Evolutionary conservation across 2,329 filamentous ascomycete genomes (phyloP).

Genomic region (Colletotrichum sp.): DNA sequence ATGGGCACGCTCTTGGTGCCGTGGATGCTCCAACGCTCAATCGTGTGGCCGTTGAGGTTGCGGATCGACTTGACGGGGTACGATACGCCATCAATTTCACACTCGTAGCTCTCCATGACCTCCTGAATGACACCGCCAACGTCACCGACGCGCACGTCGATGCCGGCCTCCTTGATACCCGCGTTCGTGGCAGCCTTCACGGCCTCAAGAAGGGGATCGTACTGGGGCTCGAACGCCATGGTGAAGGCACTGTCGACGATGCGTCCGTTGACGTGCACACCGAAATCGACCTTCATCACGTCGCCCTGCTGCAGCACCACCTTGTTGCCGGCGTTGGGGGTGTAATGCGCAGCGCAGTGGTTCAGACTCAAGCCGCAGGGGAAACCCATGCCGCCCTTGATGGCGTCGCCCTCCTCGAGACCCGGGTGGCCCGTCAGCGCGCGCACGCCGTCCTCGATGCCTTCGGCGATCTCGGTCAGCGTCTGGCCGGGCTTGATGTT

Average conservation of each 20-base stretch:
- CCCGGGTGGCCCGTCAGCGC: constrained; percentile 79
- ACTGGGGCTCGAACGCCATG: constrained; percentile 75
- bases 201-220: constrained; percentile 77
- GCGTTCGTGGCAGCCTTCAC: constrained; percentile 82
- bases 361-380: constrained; percentile 85
- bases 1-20: constrained; percentile 83
- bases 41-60: constrained; percentile 78
- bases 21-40: constrained; percentile 78
- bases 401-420: constrained; percentile 77
- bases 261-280: constrained; percentile 79
- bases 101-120: constrained; percentile 79
- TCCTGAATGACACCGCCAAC: constrained; percentile 76
- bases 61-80: constrained; percentile 75
- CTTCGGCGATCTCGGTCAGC: constrained; percentile 82
- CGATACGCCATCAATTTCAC: constrained; percentile 71
- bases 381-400: constrained; percentile 85
- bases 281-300: constrained; percentile 85
- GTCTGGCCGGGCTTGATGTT: constrained; percentile 82
- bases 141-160: constrained; percentile 78
- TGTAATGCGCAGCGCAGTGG: constrained; percentile 86
- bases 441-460: constrained; percentile 83
- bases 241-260: constrained; percentile 87
- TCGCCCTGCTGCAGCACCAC: constrained; percentile 74
- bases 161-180: constrained; percentile 78
- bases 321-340: constrained; percentile 86